Evolutionary conservation across 179 eudicot genomes (phyloP), one percentile per base, ranked within the genome.

Genomic region (Dionaea muscipula): DNA sequence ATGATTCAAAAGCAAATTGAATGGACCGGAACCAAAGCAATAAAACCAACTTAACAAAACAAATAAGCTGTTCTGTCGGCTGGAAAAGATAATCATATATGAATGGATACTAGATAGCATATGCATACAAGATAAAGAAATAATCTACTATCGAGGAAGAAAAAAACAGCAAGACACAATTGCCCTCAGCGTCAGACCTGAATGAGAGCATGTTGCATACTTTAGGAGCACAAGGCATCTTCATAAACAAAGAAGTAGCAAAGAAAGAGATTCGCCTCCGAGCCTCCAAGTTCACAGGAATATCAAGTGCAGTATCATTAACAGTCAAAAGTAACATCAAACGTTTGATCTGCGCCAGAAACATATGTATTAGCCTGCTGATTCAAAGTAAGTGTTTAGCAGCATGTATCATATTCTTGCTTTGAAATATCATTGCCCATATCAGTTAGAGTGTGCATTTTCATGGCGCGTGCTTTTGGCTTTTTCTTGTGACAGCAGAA

Each of bases 221-320:
- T 83, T 88, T 81, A 53, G 99, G 99, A 66, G 99, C 99, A 53
- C 51, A 65, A 64, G 99, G 99, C 72, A 93, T 83, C 73, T 88
- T 64, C 96, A 88, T 93, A 66, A 78, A 93, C 56, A 93, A 85
- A 47, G 99, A 93, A 58, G 96, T 93, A 41, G 96, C 84, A 63
- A 93, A 88, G 68, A 82, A 93, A 27, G 94, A 85, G 36, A 93
- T 76, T 51, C 99, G 93, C 55, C 95, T 88, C 50, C 82, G 84
- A 35, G 95, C 96, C 41, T 93, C 99, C 68, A 88, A 71, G 79
- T 93, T 93, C 44, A 80, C 64, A 24, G 99, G 99, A 52, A 83
- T 61, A 61, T 93, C 91, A 82, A 83, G 57, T 40, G 99, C 99
- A 58, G 61, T 79, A 71, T 93, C 99, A 76, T 83, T 76, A 47